phyloP scores from a whole-genome alignment of 2,329 filamentous ascomycete genomes.

The Fusarium sarcochroum region DNA sequence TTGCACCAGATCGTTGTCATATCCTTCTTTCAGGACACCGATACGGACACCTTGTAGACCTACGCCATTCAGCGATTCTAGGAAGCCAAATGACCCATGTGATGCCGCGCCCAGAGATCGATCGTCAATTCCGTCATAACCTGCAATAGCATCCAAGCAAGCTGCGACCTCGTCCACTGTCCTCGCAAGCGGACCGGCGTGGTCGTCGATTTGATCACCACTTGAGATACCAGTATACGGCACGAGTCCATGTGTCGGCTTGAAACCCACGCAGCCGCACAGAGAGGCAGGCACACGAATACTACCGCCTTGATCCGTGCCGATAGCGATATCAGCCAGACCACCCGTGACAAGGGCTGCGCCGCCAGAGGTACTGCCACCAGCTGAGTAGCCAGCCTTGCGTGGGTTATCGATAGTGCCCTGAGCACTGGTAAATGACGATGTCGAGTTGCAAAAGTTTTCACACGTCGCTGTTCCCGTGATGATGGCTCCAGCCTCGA shows the following conservation, averaged over 20 bases:
- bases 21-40: constrained; percentile 62
- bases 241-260: constrained; percentile 65
- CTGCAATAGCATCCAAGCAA: constrained; percentile 62
- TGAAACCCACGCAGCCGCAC: constrained; percentile 61
- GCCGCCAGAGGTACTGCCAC: constrained; percentile 64
- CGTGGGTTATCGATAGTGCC: constrained; percentile 63
- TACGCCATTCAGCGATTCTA: neutral
- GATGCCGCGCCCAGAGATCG: constrained; percentile 54
- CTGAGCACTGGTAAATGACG: constrained; percentile 62
- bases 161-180: constrained; percentile 58
- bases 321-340: constrained; percentile 60
- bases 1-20: constrained; percentile 56
- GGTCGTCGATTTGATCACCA: constrained; percentile 66
- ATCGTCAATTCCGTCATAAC: constrained; percentile 65
- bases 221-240: constrained; percentile 65
- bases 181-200: constrained; percentile 61
- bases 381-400: constrained; percentile 60
- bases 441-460: constrained; percentile 65
- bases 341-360: constrained; percentile 61
- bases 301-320: constrained; percentile 64
- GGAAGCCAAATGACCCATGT: constrained; percentile 46
- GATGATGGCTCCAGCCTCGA: constrained; percentile 66
- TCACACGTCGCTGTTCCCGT: constrained; percentile 66
- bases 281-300: constrained; percentile 61
- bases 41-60: constrained; percentile 52